These are phyloP conservation scores for Cercospora sp. DNA, from an alignment of 2,329 filamentous ascomycete species.

Conservation along the genomic window DNA sequence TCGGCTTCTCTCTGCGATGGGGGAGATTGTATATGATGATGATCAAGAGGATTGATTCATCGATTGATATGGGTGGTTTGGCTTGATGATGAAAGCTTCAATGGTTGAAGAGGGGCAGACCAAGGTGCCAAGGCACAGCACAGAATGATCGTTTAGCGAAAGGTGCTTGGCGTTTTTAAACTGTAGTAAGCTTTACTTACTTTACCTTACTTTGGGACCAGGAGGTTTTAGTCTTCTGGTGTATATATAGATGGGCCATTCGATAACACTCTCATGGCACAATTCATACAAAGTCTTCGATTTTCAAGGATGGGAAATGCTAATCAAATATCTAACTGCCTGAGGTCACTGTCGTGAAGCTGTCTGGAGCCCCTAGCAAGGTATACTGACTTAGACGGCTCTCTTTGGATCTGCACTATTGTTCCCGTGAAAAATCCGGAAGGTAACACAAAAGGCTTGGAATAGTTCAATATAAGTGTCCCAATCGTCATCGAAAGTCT, in stretches of 20 bases:
- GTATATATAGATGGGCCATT: not conserved
- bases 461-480: too few relatives aligned
- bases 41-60: not conserved
- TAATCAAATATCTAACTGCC: not conserved
- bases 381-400: too few relatives aligned
- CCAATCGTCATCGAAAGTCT: too few relatives aligned
- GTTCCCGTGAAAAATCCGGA: too few relatives aligned
- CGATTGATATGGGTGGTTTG: not conserved
- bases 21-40: not conserved
- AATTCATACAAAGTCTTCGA: not conserved
- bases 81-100: not conserved
- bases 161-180: not conserved
- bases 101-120: too few relatives aligned
- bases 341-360: not conserved
- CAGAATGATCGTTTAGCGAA: not conserved
- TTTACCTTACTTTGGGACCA: not conserved
- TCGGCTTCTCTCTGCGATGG: not conserved
- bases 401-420: too few relatives aligned
- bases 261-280: not conserved
- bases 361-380: too few relatives aligned
- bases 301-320: not conserved
- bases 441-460: too few relatives aligned
- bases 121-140: not conserved
- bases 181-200: not conserved
- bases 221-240: not conserved